Evolutionary conservation across 805 yeast species (phyloP), one percentile per base, ranked within the genome.

Genomic region (Torulaspora microellipsoides): DNA sequence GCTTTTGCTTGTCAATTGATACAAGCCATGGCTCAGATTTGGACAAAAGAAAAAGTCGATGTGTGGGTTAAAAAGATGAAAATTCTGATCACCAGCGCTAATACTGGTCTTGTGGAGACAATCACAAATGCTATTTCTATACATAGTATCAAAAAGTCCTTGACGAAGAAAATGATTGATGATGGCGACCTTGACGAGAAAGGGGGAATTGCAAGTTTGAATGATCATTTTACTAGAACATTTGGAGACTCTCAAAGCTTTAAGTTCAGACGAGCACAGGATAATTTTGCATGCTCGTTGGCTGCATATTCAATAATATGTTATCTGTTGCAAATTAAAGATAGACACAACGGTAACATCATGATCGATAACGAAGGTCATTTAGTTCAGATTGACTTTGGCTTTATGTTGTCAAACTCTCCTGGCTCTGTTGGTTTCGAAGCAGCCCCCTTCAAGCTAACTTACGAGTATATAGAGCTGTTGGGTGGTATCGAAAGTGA

Each of bases 341-440:
- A 93, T 65, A 78, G 99, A 53, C 99, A 91, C 61, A 91, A 91
- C 60, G 99, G 99, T 58, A 93, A 93, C 63, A 90, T 93, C 46
- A 91, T 93, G 99, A 71, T 91, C 31, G 99, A 93, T 59, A 81
- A 83, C 46, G 95, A 91, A 47, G 99, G 99, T 0, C 99, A 93
- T 60, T 84, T 93, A 10, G 81, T 91, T 36, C 95, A 87, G 64
- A 93, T 93, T 54, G 99, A 93, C 66, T 93, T 93, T 69, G 99
- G 99, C 0, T 91, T 88, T 63, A 66, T 91, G 61, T 71, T 91
- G 2, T 87, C 96, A 0, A 91, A 93, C 59, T 83, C 97, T 0
- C 99, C 99, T 0, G 99, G 99, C 3, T 84, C 95, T 38, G 89
- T 93, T 43, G 96, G 97, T 0, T 90, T 93, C 62, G 99, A 93